Evolutionary conservation across 2,329 filamentous ascomycete genomes (phyloP), one percentile per base, ranked within the genome.

Genomic region (Claviceps sp.): DNA sequence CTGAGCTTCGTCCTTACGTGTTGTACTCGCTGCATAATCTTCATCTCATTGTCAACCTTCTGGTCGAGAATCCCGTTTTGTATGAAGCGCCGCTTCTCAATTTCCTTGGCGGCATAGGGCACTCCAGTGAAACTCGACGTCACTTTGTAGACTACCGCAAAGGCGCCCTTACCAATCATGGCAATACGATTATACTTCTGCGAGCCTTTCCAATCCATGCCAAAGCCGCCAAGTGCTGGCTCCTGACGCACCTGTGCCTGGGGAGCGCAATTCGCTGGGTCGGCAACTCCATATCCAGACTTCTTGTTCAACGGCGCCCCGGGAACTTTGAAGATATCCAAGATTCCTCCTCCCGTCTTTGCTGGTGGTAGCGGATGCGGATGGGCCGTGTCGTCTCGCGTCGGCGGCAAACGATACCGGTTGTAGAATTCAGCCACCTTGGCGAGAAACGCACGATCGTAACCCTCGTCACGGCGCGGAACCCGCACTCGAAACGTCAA

Each of bases 21-120:
- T 50, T 83, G 74, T 49, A 97, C 78, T 50, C 76, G 78, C 61
- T 85, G 82, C 88, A 98, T 97, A 60, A 98, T 97, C 57, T 82
- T 86, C 84, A 98, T 91, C 69, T 98, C 93, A 60, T 94, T 96
- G 63, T 96, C 88, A 14, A 97, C 85, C 66, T 94, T 95, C 58
- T 89, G 84, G 61, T 95, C 89, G 22, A 95, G 68, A 20, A 90
- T 75, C 2, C 89, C 90, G 59, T 95, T 93, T 70, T 95, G 95
- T 73, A 95, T 87, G 63, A 96, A 95, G 17, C 83, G 82, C 50
- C 86, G 81, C 70, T 96, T 97, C 66, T 96, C 89, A 4, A 98
- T 79, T 66, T 97, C 89, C 65, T 98, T 98, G 14, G 89, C 90
- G 4, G 93, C 93, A 61, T 86, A 94, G 0, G 91, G 80, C 34